Base-by-base conservation (phyloP, 176 grass and related monocot genomes). In the Typha latifolia region DNA sequence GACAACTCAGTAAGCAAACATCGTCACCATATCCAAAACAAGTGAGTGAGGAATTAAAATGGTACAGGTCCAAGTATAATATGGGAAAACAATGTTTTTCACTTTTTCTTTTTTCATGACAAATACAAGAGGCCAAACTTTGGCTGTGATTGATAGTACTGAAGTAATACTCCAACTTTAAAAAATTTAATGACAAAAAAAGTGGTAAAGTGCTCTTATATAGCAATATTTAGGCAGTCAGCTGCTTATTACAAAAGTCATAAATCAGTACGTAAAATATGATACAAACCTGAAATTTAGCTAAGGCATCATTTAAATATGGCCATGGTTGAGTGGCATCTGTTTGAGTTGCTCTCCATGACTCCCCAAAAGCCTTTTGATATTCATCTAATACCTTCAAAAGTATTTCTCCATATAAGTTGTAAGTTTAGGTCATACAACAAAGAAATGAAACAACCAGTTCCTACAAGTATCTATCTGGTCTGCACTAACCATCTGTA, bases 331-430 rank as follows among this genome's bases (percentile, higher is more conserved):
- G 76, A 72, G 78, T 82, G 27, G 73, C 64, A 90, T 99, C 95
- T 31, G 70, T 62, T 62, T 73, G 74, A 15, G 79, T 79, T 75
- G 51, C 62, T 85, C 79, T 87, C 89, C 81, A 93, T 12, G 84
- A 81, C 56, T 99, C 89, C 49, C 88, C 93, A 84, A 89, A 97
- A 80, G 83, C 63, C 74, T 99, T 99, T 72, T 94, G 89, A 81
- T 99, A 99, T 83, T 99, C 95, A 71, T 99, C 95, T 69, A 99
- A 81, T 49, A 99, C 89, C 95, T 99, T 76, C 72, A 89, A 23
- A 61, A 66, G 19, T 57, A 20, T 20, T 57, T 37, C 16, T 57
- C 52, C 52, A 57, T 4, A 20, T 57, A 57, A 57, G 52, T 20
- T 20, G 5, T 10, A 57, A 8, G 34, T 37, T 37, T 37, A 2